A percentile compares a stretch with the other conserved stretches of the same genome.
phyloP scores from a whole-genome alignment of 192 early-diverging fungal genomes.

The Pecoramyces ruminantium region DNA sequence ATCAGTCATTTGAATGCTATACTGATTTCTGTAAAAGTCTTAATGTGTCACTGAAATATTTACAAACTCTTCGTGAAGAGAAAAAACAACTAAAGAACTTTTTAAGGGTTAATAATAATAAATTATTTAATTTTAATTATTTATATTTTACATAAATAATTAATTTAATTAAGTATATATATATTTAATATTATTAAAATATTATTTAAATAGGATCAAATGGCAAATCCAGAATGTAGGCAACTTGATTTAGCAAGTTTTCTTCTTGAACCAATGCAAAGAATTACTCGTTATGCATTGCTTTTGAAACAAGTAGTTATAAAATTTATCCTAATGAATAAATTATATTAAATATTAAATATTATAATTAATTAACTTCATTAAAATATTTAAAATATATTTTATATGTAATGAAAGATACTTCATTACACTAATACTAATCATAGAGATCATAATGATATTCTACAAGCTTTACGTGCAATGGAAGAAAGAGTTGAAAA shows the following conservation, averaged over 20 bases:
- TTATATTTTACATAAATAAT: too few relatives aligned
- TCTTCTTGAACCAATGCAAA: constrained; percentile 39
- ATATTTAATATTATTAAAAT: too few relatives aligned
- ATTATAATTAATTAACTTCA: too few relatives aligned
- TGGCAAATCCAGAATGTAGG: constrained; percentile 40
- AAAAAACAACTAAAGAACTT: constrained; percentile 36
- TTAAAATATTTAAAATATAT: too few relatives aligned
- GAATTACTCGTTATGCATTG: constrained; percentile 38
- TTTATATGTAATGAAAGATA: constrained; percentile 10
- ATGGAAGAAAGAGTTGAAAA: constrained; percentile 18
- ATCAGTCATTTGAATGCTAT: constrained; percentile 39
- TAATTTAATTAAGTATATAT: too few relatives aligned
- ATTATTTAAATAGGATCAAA: constrained; percentile 29
- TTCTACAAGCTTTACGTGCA: constrained; percentile 17
- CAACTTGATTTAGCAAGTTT: constrained; percentile 60
- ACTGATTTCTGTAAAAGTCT: constrained; percentile 49
- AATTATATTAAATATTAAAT: too few relatives aligned
- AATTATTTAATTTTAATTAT: too few relatives aligned
- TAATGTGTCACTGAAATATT: constrained; percentile 33
- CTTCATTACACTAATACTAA: constrained; percentile 29
- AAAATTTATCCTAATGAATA: too few relatives aligned
- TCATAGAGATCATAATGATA: constrained; percentile 24
- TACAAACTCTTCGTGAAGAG: constrained; percentile 30
- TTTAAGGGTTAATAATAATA: constrained; percentile 32
- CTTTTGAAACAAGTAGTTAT: constrained; percentile 29